Conservation (phyloP, 2,329 filamentous ascomycete genomes). For the Lasiodiplodia gonubiensis region DNA sequence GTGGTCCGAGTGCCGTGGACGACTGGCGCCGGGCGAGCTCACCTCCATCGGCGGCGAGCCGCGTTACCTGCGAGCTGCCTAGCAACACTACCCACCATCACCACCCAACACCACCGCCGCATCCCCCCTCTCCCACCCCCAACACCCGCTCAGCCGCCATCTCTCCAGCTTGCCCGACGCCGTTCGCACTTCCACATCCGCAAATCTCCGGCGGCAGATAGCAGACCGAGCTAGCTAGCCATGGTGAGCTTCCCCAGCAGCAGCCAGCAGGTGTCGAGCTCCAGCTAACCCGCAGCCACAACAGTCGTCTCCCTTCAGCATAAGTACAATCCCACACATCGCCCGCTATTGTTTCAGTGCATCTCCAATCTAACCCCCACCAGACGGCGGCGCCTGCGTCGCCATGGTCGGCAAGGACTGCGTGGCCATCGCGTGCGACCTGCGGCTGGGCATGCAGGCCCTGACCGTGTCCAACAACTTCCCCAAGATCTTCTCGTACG, state of each 20-base stretch:
- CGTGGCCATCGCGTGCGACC: conserved; percentile 98
- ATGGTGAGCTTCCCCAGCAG: conserved; percentile 46
- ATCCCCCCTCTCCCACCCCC: conserved; percentile 29
- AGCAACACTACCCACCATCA: conserved; percentile 29
- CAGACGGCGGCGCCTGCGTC: conserved; percentile 91
- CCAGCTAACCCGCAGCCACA: conserved; percentile 39
- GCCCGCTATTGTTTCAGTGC: conserved; percentile 24
- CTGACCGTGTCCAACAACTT: conserved; percentile 99
- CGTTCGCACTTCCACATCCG: not conserved
- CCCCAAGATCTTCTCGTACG: conserved; percentile 99
- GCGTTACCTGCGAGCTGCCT: conserved; percentile 25
- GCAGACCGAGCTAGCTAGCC: conserved; percentile 31
- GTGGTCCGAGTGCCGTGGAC: conserved; percentile 3
- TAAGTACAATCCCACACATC: conserved; percentile 68
- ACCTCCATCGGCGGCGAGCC: conserved; percentile 20
- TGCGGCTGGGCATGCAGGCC: conserved; percentile 93
- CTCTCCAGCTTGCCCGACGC: not conserved
- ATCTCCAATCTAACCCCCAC: conserved; percentile 26
- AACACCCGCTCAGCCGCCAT: conserved; percentile 18
- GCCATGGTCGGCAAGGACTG: conserved; percentile 99
- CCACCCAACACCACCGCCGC: conserved; percentile 27
- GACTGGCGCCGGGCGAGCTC: conserved; percentile 5
- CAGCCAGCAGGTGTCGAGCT: conserved; percentile 12
- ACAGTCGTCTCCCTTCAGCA: conserved; percentile 90
- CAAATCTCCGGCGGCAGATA: conserved; percentile 4